These are phyloP conservation scores for Trichaptum fuscoviolaceum DNA, from an alignment of 768 basidiomycete species.

Conservation along the genomic window DNA sequence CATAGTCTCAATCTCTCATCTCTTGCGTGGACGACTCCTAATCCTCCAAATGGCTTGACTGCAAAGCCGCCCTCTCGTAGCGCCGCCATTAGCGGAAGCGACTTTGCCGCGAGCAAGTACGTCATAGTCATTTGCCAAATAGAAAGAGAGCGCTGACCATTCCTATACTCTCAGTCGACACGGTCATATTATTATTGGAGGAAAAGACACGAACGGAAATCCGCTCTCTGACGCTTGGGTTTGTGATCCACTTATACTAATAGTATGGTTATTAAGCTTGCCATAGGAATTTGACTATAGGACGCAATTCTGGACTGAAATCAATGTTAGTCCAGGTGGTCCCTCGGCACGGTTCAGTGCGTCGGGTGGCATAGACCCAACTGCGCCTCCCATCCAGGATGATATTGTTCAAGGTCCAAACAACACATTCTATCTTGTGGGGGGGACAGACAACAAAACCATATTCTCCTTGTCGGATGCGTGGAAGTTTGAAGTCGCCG, in stretches of 20 bases:
- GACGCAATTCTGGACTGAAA: slow-evolving; percentile 71
- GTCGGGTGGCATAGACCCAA: slow-evolving; percentile 66
- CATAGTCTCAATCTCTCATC: slow-evolving; percentile 57
- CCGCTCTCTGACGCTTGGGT: slow-evolving; percentile 75
- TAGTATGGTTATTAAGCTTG: slow-evolving; percentile 5
- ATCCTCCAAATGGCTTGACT: slow-evolving; percentile 43
- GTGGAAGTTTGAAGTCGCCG: slow-evolving; percentile 66
- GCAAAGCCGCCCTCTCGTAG: slow-evolving; percentile 56
- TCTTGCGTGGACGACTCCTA: slow-evolving; percentile 55
- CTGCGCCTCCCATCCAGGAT: slow-evolving; percentile 36
- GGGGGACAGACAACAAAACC: slow-evolving; percentile 52
- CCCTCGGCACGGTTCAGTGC: slow-evolving; percentile 69
- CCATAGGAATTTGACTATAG: slow-evolving; percentile 72
- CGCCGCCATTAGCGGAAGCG: slow-evolving; percentile 57
- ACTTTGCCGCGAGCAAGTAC: slow-evolving; percentile 80
- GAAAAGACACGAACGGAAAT: slow-evolving; percentile 47
- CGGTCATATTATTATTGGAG: slow-evolving; percentile 71
- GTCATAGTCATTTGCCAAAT: slow-evolving; percentile 24
- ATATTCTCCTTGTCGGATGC: slow-evolving; percentile 54
- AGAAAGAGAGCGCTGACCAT: slow-evolving; percentile 12
- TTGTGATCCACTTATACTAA: slow-evolving; percentile 20
- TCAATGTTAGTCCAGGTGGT: slow-evolving; percentile 42
- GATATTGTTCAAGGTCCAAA: slow-evolving; percentile 46
- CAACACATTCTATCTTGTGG: slow-evolving; percentile 69
- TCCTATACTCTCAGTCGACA: slow-evolving; percentile 47